These are phyloP conservation scores for Colletotrichum musae DNA, from an alignment of 2,329 filamentous ascomycete genomes.

Conservation along the genomic window DNA sequence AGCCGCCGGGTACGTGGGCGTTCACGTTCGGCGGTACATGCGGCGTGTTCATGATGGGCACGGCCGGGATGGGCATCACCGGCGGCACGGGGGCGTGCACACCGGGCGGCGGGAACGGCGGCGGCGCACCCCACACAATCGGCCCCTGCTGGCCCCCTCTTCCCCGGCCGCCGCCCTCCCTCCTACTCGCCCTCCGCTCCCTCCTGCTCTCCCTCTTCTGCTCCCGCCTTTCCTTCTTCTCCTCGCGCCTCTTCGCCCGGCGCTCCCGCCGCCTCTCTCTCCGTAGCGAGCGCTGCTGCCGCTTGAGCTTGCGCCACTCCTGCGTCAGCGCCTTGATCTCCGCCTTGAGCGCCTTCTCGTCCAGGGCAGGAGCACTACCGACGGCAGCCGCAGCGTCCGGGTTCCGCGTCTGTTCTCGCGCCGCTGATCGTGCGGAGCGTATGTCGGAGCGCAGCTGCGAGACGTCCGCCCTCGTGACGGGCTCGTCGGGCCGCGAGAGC, in stretches of 20 bases:
- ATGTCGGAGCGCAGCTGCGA: constrained; percentile 36
- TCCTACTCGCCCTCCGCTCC: constrained; percentile 48
- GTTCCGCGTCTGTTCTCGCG: constrained; percentile 10
- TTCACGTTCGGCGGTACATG: constrained; percentile 12
- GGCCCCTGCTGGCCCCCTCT: constrained; percentile 25
- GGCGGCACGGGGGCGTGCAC: constrained; percentile 9
- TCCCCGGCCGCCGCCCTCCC: constrained; percentile 7
- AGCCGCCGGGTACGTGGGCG: not conserved
- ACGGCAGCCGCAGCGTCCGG: not conserved
- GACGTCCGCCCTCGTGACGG: constrained; percentile 62
- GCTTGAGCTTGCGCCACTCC: constrained; percentile 57
- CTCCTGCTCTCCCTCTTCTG: constrained; percentile 49
- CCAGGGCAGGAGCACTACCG: constrained; percentile 40
- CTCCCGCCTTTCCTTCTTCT: constrained; percentile 51
- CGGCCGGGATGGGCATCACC: constrained; percentile 9
- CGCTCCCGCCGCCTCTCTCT: constrained; percentile 51
- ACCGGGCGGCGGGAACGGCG: constrained; percentile 22
- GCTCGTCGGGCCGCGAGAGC: constrained; percentile 64
- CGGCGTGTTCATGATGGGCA: constrained; percentile 2
- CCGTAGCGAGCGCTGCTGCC: constrained; percentile 49
- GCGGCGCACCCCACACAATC: constrained; percentile 20
- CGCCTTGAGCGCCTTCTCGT: constrained; percentile 55
- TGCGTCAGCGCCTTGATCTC: constrained; percentile 61
- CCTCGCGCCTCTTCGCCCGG: constrained; percentile 47
- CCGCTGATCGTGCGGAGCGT: constrained; percentile 15